Conservation (phyloP, 1,139 yeast genomes). For the Yamadazyma trypodendri region DNA sequence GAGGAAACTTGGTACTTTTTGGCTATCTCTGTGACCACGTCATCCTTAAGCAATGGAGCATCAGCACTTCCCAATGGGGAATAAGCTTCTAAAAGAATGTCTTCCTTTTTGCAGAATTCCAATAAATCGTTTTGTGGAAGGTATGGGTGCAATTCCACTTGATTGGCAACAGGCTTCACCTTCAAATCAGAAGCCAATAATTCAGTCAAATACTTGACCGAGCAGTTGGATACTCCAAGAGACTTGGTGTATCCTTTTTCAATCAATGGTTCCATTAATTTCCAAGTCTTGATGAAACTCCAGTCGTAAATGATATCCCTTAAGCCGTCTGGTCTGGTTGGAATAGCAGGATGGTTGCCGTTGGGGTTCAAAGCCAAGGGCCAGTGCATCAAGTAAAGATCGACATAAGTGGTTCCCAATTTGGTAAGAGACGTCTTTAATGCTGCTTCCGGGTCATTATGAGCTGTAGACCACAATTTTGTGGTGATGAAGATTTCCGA, state of each 20-base stretch:
- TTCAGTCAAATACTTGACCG: conserved; percentile 45
- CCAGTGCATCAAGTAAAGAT: conserved; percentile 86
- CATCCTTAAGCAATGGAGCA: conserved; percentile 60
- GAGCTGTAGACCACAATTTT: conserved; percentile 73
- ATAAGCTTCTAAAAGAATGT: conserved; percentile 68
- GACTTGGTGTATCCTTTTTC: conserved; percentile 56
- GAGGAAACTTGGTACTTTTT: conserved; percentile 53
- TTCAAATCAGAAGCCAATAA: conserved; percentile 49
- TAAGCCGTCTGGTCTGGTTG: conserved; percentile 22
- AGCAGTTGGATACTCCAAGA: conserved; percentile 79
- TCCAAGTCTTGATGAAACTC: conserved; percentile 63
- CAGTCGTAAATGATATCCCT: conserved; percentile 40
- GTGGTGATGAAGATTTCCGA: conserved; percentile 76
- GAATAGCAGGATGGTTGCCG: conserved; percentile 32
- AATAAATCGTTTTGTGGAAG: conserved; percentile 68
- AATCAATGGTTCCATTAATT: conserved; percentile 58
- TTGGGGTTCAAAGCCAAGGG: conserved; percentile 58
- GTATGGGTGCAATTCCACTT: conserved; percentile 73
- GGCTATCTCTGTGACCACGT: conserved; percentile 51
- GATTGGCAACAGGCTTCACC: conserved; percentile 68
- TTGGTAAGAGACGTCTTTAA: conserved; percentile 62
- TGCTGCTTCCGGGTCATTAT: conserved; percentile 57
- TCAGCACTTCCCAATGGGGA: conserved; percentile 76
- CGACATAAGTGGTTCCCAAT: conserved; percentile 77
- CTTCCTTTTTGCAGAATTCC: conserved; percentile 51